These are phyloP conservation scores for Groenewaldozyma sp. DNA, from an alignment of 1,139 yeast genomes.

Conservation along the genomic window DNA sequence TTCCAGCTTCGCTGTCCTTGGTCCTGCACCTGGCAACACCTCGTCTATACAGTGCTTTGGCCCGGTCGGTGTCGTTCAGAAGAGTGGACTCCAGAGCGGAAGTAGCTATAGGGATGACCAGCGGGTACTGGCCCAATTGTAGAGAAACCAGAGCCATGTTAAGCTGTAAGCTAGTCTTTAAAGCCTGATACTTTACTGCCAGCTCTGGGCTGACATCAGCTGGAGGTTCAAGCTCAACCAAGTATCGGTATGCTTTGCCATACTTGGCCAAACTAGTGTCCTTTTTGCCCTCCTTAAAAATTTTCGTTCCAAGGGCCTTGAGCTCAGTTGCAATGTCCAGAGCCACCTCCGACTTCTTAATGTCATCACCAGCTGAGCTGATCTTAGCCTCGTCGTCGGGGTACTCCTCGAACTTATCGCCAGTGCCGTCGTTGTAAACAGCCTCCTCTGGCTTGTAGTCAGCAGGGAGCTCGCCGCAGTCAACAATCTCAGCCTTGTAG, in stretches of 20 bases:
- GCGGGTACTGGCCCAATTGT: slow-evolving; percentile 49
- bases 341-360: slow-evolving; percentile 52
- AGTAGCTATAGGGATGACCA: slow-evolving; percentile 50
- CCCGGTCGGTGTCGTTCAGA: slow-evolving; percentile 46
- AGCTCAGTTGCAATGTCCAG: slow-evolving; percentile 53
- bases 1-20: slow-evolving; percentile 67
- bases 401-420: slow-evolving; percentile 72
- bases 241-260: slow-evolving; percentile 25
- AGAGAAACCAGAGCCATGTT: slow-evolving; percentile 71
- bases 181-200: slow-evolving; percentile 21
- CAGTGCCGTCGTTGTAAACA: slow-evolving; percentile 60
- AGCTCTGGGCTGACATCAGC: slow-evolving; percentile 24
- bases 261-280: slow-evolving; percentile 58
- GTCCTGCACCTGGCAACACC: slow-evolving; percentile 63
- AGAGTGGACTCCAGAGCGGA: slow-evolving; percentile 56
- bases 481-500: slow-evolving; percentile 58
- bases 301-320: slow-evolving; percentile 75
- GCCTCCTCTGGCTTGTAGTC: slow-evolving; percentile 41
- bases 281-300: slow-evolving; percentile 55
- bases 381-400: slow-evolving; percentile 40
- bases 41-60: slow-evolving; percentile 80
- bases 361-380: slow-evolving; percentile 43
- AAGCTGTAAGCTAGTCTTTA: slow-evolving; percentile 55
- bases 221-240: slow-evolving; percentile 28
- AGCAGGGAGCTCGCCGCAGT: slow-evolving; percentile 65